A percentile compares a stretch with the other conserved stretches of the same genome.
phyloP scores from a whole-genome alignment of 1,284 basidiomycete species.

The Lentinus polychrous region DNA sequence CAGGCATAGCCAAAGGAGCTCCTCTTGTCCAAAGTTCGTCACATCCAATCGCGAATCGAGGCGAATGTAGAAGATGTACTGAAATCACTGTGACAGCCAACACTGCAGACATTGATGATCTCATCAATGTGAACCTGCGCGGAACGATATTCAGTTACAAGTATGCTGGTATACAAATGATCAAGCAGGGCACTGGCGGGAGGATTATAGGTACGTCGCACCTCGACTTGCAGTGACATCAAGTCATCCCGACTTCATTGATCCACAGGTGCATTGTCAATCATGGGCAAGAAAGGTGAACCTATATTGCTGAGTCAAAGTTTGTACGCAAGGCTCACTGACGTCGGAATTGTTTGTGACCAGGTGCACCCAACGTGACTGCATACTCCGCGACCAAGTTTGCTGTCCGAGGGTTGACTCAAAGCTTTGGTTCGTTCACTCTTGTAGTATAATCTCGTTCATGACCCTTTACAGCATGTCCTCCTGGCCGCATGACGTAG shows the following conservation, averaged over 20 bases:
- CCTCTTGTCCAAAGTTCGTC: conserved; percentile 18
- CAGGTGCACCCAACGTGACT: conserved; percentile 3
- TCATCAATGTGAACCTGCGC: conserved; percentile 25
- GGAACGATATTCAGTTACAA: conserved; percentile 30
- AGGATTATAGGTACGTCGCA: conserved; percentile 24
- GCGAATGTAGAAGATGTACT: neutral
- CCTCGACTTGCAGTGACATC: neutral
- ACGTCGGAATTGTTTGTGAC: too few relatives aligned
- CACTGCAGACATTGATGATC: conserved; percentile 20
- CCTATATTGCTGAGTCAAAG: too few relatives aligned
- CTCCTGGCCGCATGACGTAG: conserved; percentile 6
- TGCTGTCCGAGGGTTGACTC: conserved; percentile 26
- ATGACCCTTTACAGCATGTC: neutral
- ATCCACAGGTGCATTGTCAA: conserved; percentile 17
- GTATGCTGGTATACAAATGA: conserved; percentile 27
- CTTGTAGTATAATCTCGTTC: too few relatives aligned
- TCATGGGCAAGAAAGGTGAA: conserved; percentile 20
- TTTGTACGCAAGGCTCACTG: too few relatives aligned
- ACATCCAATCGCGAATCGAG: neutral
- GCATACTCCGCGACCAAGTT: conserved; percentile 24
- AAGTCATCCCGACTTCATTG: neutral
- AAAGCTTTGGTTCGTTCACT: conserved; percentile 20
- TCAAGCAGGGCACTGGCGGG: conserved; percentile 28
- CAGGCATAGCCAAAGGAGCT: conserved; percentile 20
- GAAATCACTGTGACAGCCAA: conserved; percentile 10